These are phyloP conservation scores for Gastrolobium villosum DNA, from an alignment of 306 rosid genomes.

Conservation along the genomic window DNA sequence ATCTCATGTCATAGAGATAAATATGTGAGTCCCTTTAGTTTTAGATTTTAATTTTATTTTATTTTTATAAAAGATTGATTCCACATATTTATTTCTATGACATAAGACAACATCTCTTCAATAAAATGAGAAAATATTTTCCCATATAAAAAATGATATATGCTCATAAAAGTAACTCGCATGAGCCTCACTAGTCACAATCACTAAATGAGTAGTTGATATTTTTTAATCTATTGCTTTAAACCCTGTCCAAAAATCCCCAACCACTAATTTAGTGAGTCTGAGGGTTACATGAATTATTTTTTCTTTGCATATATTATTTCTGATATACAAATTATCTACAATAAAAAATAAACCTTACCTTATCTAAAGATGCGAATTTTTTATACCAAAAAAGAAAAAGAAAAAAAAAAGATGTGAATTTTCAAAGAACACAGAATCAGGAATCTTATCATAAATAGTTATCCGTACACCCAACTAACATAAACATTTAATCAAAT, in stretches of 20 bases:
- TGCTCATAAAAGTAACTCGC: constrained; percentile 9
- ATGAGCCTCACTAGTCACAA: not conserved
- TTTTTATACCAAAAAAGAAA: too few relatives aligned
- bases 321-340: constrained; percentile 28
- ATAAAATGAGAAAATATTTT: too few relatives aligned
- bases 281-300: constrained; percentile 21
- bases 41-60: too few relatives aligned
- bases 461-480: constrained; percentile 59
- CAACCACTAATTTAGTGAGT: constrained; percentile 45
- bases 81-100: too few relatives aligned
- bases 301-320: constrained; percentile 3
- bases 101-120: too few relatives aligned
- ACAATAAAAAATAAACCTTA: constrained; percentile 40
- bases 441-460: constrained; percentile 49
- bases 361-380: constrained; percentile 57
- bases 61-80: too few relatives aligned
- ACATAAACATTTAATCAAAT: constrained; percentile 57
- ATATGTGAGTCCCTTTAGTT: too few relatives aligned
- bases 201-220: constrained; percentile 21
- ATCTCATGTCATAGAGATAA: too few relatives aligned
- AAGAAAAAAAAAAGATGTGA: constrained; percentile 50
- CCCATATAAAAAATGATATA: not conserved
- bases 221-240: constrained; percentile 27
- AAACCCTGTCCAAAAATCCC: not conserved
- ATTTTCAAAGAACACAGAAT: constrained; percentile 55